A percentile compares a stretch with the other conserved stretches of the same genome.
Evolutionary conservation across 768 basidiomycete genomes (phyloP).

Genomic region (Fomitopsis serialis): DNA sequence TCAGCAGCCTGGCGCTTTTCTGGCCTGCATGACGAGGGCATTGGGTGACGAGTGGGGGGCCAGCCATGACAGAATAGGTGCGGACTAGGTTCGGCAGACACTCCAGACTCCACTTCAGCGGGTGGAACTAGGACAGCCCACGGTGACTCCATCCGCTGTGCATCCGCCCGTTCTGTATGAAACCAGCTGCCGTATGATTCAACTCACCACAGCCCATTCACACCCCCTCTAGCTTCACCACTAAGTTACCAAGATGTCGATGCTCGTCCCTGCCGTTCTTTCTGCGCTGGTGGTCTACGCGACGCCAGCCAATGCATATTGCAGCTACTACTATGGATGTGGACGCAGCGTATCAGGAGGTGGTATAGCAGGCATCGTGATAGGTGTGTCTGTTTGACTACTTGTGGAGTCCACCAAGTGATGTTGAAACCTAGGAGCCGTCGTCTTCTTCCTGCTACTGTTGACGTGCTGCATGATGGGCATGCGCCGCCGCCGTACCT

Average conservation of each 20-base stretch:
- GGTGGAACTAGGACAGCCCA: too few relatives aligned
- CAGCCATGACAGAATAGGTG: too few relatives aligned
- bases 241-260: not conserved
- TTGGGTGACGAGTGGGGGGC: too few relatives aligned
- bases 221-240: not conserved
- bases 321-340: not conserved
- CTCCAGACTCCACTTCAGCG: too few relatives aligned
- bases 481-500: slow-evolving; percentile 9
- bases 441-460: slow-evolving; percentile 1
- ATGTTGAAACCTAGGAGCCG: not conserved
- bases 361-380: slow-evolving; percentile 14
- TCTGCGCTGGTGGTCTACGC: not conserved
- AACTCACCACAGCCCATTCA: not conserved
- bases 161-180: too few relatives aligned
- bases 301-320: not conserved
- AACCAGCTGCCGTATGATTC: too few relatives aligned
- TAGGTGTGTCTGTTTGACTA: slow-evolving; percentile 6
- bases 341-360: slow-evolving; percentile 7
- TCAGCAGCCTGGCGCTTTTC: too few relatives aligned
- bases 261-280: too few relatives aligned
- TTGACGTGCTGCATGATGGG: slow-evolving; percentile 3
- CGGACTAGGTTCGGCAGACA: too few relatives aligned
- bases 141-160: too few relatives aligned
- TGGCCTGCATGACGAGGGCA: too few relatives aligned
- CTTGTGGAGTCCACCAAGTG: not conserved